These are phyloP conservation scores for Babesia sp. DNA, from an alignment of 169 alveolate species.

Conservation along the genomic window DNA sequence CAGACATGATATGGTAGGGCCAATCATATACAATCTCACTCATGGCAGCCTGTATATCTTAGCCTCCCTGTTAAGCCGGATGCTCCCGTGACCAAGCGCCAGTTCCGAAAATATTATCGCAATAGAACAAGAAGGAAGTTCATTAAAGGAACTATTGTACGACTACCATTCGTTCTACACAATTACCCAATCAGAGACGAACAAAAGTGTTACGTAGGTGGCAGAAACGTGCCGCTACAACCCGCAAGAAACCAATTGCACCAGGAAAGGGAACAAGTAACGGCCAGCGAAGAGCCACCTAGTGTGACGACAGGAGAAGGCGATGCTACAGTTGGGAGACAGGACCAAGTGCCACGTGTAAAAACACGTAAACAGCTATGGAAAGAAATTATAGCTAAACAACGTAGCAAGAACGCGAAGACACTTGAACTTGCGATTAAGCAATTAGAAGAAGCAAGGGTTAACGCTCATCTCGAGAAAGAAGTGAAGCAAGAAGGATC, in stretches of 20 bases:
- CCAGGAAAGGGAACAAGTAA: not conserved
- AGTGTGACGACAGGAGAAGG: not conserved
- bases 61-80: conserved; percentile 45
- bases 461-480: conserved; percentile 2
- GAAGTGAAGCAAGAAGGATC: conserved; percentile 1
- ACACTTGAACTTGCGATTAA: conserved; percentile 50
- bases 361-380: conserved; percentile 59
- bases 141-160: conserved; percentile 39
- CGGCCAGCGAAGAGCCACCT: not conserved
- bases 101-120: conserved; percentile 48
- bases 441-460: conserved; percentile 27
- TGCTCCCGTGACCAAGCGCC: conserved; percentile 25
- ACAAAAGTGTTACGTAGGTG: conserved; percentile 18
- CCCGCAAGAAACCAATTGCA: not conserved
- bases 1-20: conserved; percentile 55
- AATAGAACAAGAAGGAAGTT: conserved; percentile 22
- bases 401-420: conserved; percentile 24
- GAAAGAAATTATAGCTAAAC: conserved; percentile 51
- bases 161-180: conserved; percentile 46
- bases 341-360: not conserved
- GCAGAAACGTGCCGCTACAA: conserved; percentile 38
- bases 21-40: not conserved
- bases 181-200: conserved; percentile 24
- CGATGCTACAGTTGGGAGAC: not conserved
- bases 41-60: conserved; percentile 32